Percentiles rank a stretch among this genome's conserved stretches.
phyloP scores from a whole-genome alignment of 2,329 filamentous ascomycete genomes.

The Calonectria leucothoes region DNA sequence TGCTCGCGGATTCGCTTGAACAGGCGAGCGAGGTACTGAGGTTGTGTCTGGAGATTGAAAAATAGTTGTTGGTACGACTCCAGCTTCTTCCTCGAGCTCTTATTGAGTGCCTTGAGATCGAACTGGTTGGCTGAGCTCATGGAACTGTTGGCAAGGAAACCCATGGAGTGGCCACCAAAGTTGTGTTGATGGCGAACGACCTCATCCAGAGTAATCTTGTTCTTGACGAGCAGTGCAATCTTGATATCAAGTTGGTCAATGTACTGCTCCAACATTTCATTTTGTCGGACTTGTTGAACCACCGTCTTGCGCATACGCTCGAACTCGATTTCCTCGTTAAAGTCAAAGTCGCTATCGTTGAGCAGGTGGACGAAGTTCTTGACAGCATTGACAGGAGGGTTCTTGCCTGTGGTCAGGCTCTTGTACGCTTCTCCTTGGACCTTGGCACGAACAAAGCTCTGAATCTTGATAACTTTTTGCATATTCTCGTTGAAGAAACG shows the following conservation, averaged over 20 bases:
- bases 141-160: conserved; percentile 86
- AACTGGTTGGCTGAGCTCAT: conserved; percentile 92
- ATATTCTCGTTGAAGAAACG: conserved; percentile 95
- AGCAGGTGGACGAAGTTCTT: conserved; percentile 98
- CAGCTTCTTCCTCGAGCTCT: conserved; percentile 93
- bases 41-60: conserved; percentile 96
- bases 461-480: conserved; percentile 98
- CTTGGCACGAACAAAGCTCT: conserved; percentile 94
- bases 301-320: conserved; percentile 95
- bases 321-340: conserved; percentile 98
- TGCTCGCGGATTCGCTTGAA: conserved; percentile 88
- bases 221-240: conserved; percentile 97
- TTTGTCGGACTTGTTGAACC: conserved; percentile 95
- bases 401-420: conserved; percentile 94
- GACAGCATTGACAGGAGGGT: conserved; percentile 94
- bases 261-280: conserved; percentile 97
- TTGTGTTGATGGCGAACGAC: conserved; percentile 97
- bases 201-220: conserved; percentile 98
- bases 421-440: conserved; percentile 99
- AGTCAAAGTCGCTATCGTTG: conserved; percentile 98
- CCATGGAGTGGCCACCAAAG: conserved; percentile 89
- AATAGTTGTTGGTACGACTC: conserved; percentile 98
- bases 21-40: conserved; percentile 90
- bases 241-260: conserved; percentile 99
- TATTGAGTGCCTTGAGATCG: conserved; percentile 97